phyloP scores from a whole-genome alignment of 164 flowering plant genomes.

The Aristolochia fimbriata region DNA sequence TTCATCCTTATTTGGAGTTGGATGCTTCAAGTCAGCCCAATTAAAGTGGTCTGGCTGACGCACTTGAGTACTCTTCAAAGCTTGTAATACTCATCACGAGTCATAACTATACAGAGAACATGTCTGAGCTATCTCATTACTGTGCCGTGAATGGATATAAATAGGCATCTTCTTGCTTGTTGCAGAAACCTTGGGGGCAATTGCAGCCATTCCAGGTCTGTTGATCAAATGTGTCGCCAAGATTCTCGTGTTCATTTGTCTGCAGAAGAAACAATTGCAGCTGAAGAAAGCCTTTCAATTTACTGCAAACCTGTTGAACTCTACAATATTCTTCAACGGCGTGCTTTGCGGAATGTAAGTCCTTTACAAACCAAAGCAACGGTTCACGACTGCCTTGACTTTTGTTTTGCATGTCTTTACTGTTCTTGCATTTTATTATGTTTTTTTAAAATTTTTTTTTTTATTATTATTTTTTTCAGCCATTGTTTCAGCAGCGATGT shows the following conservation, averaged over 20 bases:
- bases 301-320: slow-evolving; percentile 98
- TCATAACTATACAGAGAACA: too few relatives aligned
- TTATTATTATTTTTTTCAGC: slow-evolving; percentile 54
- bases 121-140: too few relatives aligned
- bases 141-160: background rate
- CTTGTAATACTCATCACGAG: too few relatives aligned
- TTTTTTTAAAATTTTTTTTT: background rate
- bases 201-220: slow-evolving; percentile 33
- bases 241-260: slow-evolving; percentile 60
- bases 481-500: slow-evolving; percentile 80
- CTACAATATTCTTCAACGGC: slow-evolving; percentile 91
- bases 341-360: slow-evolving; percentile 61
- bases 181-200: slow-evolving; percentile 26
- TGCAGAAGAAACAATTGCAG: slow-evolving; percentile 66
- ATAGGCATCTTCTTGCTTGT: slow-evolving; percentile 14
- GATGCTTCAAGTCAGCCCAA: too few relatives aligned
- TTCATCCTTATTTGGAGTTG: too few relatives aligned
- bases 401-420: too few relatives aligned
- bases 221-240: slow-evolving; percentile 66
- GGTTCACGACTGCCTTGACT: background rate
- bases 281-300: slow-evolving; percentile 76
- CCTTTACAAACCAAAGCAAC: background rate
- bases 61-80: too few relatives aligned
- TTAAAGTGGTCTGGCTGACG: too few relatives aligned
- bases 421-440: too few relatives aligned